Evolutionary conservation across 768 basidiomycete species (phyloP).

Genomic region (Boletus rex-veris): DNA sequence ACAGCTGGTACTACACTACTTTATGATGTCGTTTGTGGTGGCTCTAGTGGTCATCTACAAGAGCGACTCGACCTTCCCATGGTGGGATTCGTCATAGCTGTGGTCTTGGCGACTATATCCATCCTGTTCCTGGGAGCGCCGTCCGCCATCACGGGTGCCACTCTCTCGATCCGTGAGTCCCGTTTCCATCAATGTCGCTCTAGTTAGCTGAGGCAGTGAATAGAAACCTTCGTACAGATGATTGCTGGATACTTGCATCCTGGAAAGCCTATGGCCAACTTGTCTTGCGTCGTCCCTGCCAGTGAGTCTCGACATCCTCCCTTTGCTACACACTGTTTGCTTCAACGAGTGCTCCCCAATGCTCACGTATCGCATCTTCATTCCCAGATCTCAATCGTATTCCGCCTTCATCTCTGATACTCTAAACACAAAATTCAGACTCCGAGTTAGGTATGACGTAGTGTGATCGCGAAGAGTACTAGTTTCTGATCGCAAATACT

Average conservation of each 20-base stretch:
- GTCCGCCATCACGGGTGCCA: conserved; percentile 46
- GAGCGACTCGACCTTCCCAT: conserved; percentile 51
- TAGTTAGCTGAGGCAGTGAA: not conserved
- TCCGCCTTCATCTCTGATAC: too few species aligned
- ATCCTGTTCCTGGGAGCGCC: conserved; percentile 53
- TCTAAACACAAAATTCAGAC: too few species aligned
- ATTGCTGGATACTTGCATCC: conserved; percentile 35
- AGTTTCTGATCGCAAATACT: too few species aligned
- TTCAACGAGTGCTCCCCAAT: too few species aligned
- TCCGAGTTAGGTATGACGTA: too few species aligned
- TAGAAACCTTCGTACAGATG: conserved; percentile 33
- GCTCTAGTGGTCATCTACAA: conserved; percentile 54
- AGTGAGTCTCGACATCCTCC: too few species aligned
- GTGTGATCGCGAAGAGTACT: too few species aligned
- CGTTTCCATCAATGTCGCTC: not conserved
- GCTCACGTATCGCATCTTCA: too few species aligned
- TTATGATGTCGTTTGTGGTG: conserved; percentile 39
- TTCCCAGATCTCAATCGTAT: too few species aligned
- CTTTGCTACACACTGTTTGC: too few species aligned
- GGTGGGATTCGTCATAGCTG: conserved; percentile 55
- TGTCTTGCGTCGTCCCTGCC: too few species aligned
- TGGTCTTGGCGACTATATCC: conserved; percentile 48
- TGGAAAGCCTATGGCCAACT: conserved; percentile 38
- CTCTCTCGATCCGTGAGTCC: conserved; percentile 15
- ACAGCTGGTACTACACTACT: conserved; percentile 31